Percentiles rank a stretch among this genome's conserved stretches.
Evolutionary conservation across 2,329 filamentous ascomycete genomes (phyloP).

Genomic region (Magnaporthales sp.): DNA sequence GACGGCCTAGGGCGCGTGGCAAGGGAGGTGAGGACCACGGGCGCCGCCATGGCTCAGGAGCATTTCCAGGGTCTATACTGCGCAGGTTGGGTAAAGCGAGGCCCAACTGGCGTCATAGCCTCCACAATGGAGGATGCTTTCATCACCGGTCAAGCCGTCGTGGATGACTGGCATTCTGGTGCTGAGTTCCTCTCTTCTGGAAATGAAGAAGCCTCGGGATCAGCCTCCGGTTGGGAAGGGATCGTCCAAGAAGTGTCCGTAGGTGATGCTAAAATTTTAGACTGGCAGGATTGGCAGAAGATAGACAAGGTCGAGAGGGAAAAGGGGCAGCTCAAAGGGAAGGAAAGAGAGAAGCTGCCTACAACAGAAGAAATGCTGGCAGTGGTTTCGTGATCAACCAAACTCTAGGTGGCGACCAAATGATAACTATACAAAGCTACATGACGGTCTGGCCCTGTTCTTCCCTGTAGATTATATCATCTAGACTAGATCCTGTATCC

Average conservation of each 20-base stretch:
- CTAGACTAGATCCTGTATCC: conserved; percentile 14
- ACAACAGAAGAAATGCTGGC: conserved; percentile 48
- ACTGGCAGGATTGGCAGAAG: conserved; percentile 75
- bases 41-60: conserved; percentile 28
- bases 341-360: conserved; percentile 67
- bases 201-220: not conserved
- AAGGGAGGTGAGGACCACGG: conserved; percentile 22
- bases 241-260: conserved; percentile 51
- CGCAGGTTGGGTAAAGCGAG: conserved; percentile 92
- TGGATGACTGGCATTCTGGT: conserved; percentile 58
- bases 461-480: conserved; percentile 8
- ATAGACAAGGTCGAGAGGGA: conserved; percentile 74
- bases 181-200: conserved; percentile 27
- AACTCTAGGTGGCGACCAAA: not conserved
- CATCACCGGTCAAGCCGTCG: conserved; percentile 74
- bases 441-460: not conserved
- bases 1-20: conserved; percentile 68
- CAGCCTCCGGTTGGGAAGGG: conserved; percentile 64
- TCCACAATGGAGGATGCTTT: conserved; percentile 96
- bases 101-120: conserved; percentile 91
- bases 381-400: conserved; percentile 22
- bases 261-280: conserved; percentile 52
- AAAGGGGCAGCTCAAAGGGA: conserved; percentile 58
- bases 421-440: not conserved
- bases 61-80: conserved; percentile 71